Evolutionary conservation across 1,284 basidiomycete genomes (phyloP), one percentile per base, ranked within the genome.

Genomic region (Phlebopus sp.): DNA sequence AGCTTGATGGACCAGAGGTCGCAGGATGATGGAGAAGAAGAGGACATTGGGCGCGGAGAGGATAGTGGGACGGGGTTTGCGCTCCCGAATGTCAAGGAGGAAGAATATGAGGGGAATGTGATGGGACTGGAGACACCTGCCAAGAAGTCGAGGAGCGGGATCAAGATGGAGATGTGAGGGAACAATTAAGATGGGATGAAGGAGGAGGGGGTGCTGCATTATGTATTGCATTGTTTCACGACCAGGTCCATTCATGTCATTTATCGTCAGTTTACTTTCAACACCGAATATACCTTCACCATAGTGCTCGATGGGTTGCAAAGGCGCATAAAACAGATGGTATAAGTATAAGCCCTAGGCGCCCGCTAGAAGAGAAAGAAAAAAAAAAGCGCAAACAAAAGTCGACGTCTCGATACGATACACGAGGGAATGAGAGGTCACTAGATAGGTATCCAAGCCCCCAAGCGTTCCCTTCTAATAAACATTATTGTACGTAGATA

Each of bases 361-460:
- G n/a, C 37, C 15, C 11, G 2, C 11, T 37, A 35, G 38, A 25
- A 45, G 50, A 27, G 47, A 37, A 38, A 23, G 44, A 40, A 41
- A 51, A 35, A 41, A 44, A 19, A 29, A 42, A 29, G 7, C 13
- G 11, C 7, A 27, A 6, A 51, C 14, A 45, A 34, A 14, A 43
- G 25, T 27, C 40, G 18, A 49, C 35, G 27, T 44, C 36, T 45
- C 32, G 44, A 47, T 38, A 41, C 39, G 47, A 51, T 47, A 48
- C 38, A 40, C 17, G 25, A 43, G 49, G 29, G 25, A 49, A 52
- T 19, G 37, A 42, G 45, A 54, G 58, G 55, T 48, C 15, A 57
- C 53, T 60, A 57, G 52, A 64, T 62, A 59, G 59, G 62, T 62
- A 62, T 62, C 55, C 52, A 8, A 51, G 54, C 61, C 60, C 49